Percentiles rank a stretch among this genome's conserved stretches.
Evolutionary conservation across 441 rosid genomes (phyloP).

Genomic region (Jatropha podagrica): DNA sequence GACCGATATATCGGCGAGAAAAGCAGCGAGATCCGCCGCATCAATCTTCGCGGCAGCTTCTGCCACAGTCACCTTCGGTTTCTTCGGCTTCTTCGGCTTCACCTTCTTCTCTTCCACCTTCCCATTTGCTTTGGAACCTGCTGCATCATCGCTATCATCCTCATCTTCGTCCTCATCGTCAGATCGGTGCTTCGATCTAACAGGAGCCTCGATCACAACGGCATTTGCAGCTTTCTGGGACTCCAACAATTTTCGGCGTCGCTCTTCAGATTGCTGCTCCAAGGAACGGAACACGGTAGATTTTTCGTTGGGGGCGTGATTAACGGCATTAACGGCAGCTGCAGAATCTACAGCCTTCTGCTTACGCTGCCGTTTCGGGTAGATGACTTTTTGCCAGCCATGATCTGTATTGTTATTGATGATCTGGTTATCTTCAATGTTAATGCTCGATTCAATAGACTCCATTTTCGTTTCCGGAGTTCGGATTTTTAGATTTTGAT

Average conservation of each 20-base stretch:
- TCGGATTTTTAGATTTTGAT: neutral
- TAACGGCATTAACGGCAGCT: slow-evolving; percentile 12
- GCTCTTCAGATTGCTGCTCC: slow-evolving; percentile 65
- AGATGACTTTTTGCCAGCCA: slow-evolving; percentile 79
- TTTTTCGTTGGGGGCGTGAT: slow-evolving; percentile 26
- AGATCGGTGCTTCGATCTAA: slow-evolving; percentile 55
- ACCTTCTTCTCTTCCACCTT: slow-evolving; percentile 51
- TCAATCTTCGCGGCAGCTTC: slow-evolving; percentile 87
- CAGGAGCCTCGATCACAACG: slow-evolving; percentile 19
- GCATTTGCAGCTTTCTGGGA: slow-evolving; percentile 43
- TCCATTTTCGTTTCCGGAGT: slow-evolving; percentile 37
- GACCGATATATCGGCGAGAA: slow-evolving; percentile 61
- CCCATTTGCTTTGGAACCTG: slow-evolving; percentile 36
- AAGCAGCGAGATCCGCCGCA: slow-evolving; percentile 57
- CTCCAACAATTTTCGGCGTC: slow-evolving; percentile 49
- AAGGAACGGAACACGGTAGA: slow-evolving; percentile 52
- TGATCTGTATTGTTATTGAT: slow-evolving; percentile 42
- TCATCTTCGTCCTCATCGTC: slow-evolving; percentile 45
- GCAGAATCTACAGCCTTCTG: slow-evolving; percentile 42
- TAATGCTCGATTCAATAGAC: slow-evolving; percentile 42
- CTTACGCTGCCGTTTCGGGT: slow-evolving; percentile 68
- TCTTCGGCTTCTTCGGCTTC: slow-evolving; percentile 82
- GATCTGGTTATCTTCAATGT: slow-evolving; percentile 21
- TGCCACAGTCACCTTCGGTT: slow-evolving; percentile 69
- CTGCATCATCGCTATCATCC: slow-evolving; percentile 47